phyloP scores from a whole-genome alignment of 2,329 filamentous ascomycete genomes.

The Bisporella sp. region DNA sequence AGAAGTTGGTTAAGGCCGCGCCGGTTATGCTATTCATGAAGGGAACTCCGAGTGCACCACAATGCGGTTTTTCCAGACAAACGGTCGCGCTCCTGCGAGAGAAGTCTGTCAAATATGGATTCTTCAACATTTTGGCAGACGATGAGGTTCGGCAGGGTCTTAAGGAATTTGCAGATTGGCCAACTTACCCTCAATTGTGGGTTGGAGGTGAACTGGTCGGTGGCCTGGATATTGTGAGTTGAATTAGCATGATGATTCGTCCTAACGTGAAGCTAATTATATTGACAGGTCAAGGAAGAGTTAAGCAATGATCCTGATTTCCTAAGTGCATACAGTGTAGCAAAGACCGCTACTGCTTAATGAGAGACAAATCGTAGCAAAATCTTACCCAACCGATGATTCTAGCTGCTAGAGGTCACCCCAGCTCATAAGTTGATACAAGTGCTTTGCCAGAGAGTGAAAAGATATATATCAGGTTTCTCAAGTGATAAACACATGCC shows the following conservation, averaged over 20 bases:
- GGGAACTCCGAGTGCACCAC: constrained; percentile 78
- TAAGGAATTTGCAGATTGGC: constrained; percentile 98
- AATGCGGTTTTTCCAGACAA: constrained; percentile 90
- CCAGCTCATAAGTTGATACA: no score
- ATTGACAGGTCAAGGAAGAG: constrained; percentile 79
- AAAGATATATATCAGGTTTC: no score
- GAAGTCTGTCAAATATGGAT: constrained; percentile 89
- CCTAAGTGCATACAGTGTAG: constrained; percentile 63
- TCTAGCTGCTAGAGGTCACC: no score
- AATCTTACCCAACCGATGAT: no score
- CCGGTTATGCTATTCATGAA: constrained; percentile 99
- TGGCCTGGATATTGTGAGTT: constrained; percentile 87
- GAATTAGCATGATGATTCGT: not conserved
- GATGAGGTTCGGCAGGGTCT: constrained; percentile 94
- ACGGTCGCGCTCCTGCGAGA: constrained; percentile 81
- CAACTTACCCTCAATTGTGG: constrained; percentile 94
- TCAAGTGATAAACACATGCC: no score
- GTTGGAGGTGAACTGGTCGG: constrained; percentile 85
- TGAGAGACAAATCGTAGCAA: not conserved
- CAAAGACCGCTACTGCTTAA: constrained; percentile 4
- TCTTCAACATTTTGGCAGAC: constrained; percentile 98
- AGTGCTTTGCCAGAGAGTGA: no score
- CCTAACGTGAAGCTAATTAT: constrained; percentile 4
- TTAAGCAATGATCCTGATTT: constrained; percentile 78
- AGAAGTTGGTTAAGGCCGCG: constrained; percentile 84